These are phyloP conservation scores for Wickerhamiella occidentalis DNA, from an alignment of 805 yeast genomes.

Conservation along the genomic window DNA sequence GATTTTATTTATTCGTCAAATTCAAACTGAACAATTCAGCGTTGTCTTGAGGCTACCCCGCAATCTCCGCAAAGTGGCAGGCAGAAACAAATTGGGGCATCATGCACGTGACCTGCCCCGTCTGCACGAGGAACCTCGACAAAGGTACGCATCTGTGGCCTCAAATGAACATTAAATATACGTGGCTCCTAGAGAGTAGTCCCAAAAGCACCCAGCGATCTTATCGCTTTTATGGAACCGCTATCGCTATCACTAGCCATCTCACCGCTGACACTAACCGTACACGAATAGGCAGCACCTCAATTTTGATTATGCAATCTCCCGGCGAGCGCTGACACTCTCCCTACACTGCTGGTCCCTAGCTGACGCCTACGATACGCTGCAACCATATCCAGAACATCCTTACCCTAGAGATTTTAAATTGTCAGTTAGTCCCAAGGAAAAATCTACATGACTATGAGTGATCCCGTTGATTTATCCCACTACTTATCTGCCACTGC, in stretches of 20 bases:
- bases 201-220: too few relatives aligned
- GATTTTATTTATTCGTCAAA: too few relatives aligned
- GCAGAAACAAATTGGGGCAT: not conserved
- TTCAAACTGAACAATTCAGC: too few relatives aligned
- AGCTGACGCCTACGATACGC: not conserved
- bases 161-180: too few relatives aligned
- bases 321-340: not conserved
- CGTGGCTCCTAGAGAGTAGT: too few relatives aligned
- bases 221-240: too few relatives aligned
- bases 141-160: too few relatives aligned
- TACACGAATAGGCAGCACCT: not conserved
- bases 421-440: not conserved
- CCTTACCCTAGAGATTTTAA: not conserved
- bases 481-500: conserved; percentile 21
- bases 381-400: not conserved
- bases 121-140: too few relatives aligned
- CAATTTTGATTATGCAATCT: not conserved
- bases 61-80: not conserved
- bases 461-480: conserved; percentile 13
- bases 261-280: conserved; percentile 1
- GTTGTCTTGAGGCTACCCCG: not conserved
- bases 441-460: not conserved
- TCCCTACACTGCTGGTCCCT: not conserved
- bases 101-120: too few relatives aligned
- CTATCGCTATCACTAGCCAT: too few relatives aligned